Conservation (phyloP, 2,329 filamentous ascomycete genomes). For the Aspergillus sergii region DNA sequence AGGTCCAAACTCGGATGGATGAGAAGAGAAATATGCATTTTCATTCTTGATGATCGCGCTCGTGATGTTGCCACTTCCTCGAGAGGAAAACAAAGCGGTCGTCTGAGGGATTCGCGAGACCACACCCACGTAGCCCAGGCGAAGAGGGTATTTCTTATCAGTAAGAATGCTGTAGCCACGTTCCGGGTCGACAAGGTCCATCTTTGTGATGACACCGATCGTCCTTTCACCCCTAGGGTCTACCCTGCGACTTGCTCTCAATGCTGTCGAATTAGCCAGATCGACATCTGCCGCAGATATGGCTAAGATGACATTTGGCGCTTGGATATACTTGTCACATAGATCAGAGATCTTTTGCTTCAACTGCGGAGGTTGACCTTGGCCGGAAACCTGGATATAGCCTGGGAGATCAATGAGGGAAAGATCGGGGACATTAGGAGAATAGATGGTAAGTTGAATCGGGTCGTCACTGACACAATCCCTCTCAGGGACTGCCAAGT, state of each 20-base stretch:
- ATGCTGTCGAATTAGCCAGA: slow-evolving; percentile 89
- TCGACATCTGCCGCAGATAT: slow-evolving; percentile 98
- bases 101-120: slow-evolving; percentile 76
- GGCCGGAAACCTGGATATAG: slow-evolving; percentile 93
- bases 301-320: slow-evolving; percentile 93
- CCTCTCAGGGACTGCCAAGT: slow-evolving; percentile 83
- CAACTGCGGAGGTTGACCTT: slow-evolving; percentile 85
- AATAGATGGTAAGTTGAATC: slow-evolving; percentile 94
- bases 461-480: slow-evolving; percentile 97
- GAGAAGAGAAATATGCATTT: slow-evolving; percentile 79
- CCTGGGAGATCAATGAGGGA: slow-evolving; percentile 95
- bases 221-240: slow-evolving; percentile 94
- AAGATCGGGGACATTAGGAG: slow-evolving; percentile 90
- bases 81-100: slow-evolving; percentile 77
- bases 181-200: slow-evolving; percentile 89
- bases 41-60: slow-evolving; percentile 86
- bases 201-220: slow-evolving; percentile 98
- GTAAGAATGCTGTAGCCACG: slow-evolving; percentile 77
- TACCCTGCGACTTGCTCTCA: slow-evolving; percentile 85
- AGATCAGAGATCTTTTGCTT: slow-evolving; percentile 96
- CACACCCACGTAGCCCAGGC: slow-evolving; percentile 95
- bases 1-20: slow-evolving; percentile 77
- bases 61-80: slow-evolving; percentile 77
- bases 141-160: slow-evolving; percentile 89
- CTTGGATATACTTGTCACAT: slow-evolving; percentile 96